Evolutionary conservation across 2,329 filamentous ascomycete genomes (phyloP), one percentile per base, ranked within the genome.

Genomic region (Aschersonia sp.): DNA sequence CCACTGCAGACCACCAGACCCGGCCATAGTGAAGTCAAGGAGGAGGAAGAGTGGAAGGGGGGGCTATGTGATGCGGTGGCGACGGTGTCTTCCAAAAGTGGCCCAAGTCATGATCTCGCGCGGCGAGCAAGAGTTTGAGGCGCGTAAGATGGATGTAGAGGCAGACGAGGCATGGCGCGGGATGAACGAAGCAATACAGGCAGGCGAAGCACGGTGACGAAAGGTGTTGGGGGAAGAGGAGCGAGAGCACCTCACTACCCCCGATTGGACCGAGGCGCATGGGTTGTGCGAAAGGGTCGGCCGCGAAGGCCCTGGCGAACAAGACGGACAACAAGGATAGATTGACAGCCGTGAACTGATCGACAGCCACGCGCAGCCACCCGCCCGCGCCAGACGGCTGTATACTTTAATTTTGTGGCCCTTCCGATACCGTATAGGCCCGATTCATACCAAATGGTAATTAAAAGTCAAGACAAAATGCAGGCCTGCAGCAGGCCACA

Each of bases 1-100:
- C 74, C 75, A 78, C 64, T 74, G 69, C 49, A 72, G 65, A 57
- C 66, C 66, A 55, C 68, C 66, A 54, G 69, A 67, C 60, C 71
- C 68, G 59, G 68, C 65, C 73, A 76, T 77, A 60, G 42, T 43
- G 22, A 9, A 56, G 62, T 59, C 52, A 12, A 39, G 35, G 9
- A 12, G 12, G 35, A 39, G 4, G 35, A 39, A 39, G 35, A 12
- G 12, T 8, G 58, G 56, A 52, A 51, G 53, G 55, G 55, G 45
- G 53, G 55, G 54, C 45, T 48, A 44, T 47, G 49, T 44, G 50
- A 48, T 51, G 51, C 47, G 49, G 48, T 46, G 47, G 47, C 49
- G 41, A 48, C 51, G 50, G 49, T 51, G 48, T 43, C 48, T 48
- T 49, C 44, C 22, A 31, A 42, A 37, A 14, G 43, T 48, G 50